phyloP scores from a whole-genome alignment of 108 stramenopile genomes.

The Nitzschia sp. region DNA sequence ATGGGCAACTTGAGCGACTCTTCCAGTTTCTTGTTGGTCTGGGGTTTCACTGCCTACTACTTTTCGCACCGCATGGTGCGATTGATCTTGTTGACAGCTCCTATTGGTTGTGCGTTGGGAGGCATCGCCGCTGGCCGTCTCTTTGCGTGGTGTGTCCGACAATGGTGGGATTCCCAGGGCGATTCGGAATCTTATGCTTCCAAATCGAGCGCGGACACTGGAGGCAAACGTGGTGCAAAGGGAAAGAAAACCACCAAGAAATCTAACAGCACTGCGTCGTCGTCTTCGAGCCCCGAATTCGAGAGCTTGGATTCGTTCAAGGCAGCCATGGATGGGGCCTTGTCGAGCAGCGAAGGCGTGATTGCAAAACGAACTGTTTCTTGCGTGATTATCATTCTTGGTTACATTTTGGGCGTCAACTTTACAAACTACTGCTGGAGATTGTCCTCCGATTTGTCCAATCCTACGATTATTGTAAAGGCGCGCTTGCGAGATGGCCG shows the following conservation, averaged over 20 bases:
- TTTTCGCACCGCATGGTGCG: slow-evolving; percentile 98
- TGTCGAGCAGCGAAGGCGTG: slow-evolving; percentile 73
- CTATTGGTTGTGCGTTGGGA: slow-evolving; percentile 86
- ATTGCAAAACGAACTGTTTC: slow-evolving; percentile 61
- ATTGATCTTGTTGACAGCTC: slow-evolving; percentile 93
- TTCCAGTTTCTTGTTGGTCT: slow-evolving; percentile 86
- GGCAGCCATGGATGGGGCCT: slow-evolving; percentile 47
- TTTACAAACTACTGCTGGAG: slow-evolving; percentile 75
- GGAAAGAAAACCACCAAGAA: slow-evolving; percentile 63
- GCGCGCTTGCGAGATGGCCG: slow-evolving; percentile 79
- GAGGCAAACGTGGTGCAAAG: slow-evolving; percentile 17
- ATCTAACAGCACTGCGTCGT: slow-evolving; percentile 18
- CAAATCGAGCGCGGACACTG: neutral
- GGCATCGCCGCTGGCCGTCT: slow-evolving; percentile 88
- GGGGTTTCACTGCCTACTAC: slow-evolving; percentile 91
- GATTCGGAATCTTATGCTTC: neutral
- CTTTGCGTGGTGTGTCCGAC: slow-evolving; percentile 71
- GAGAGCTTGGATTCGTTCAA: slow-evolving; percentile 54
- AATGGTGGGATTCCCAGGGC: slow-evolving; percentile 49
- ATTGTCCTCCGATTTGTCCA: slow-evolving; percentile 69
- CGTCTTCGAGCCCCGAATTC: slow-evolving; percentile 22
- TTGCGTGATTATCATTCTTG: slow-evolving; percentile 45
- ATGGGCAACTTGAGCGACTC: slow-evolving; percentile 80
- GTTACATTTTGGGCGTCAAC: slow-evolving; percentile 55
- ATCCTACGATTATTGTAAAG: slow-evolving; percentile 94